phyloP scores from a whole-genome alignment of 2,329 filamentous ascomycete genomes.

The Didymella pomorum region DNA sequence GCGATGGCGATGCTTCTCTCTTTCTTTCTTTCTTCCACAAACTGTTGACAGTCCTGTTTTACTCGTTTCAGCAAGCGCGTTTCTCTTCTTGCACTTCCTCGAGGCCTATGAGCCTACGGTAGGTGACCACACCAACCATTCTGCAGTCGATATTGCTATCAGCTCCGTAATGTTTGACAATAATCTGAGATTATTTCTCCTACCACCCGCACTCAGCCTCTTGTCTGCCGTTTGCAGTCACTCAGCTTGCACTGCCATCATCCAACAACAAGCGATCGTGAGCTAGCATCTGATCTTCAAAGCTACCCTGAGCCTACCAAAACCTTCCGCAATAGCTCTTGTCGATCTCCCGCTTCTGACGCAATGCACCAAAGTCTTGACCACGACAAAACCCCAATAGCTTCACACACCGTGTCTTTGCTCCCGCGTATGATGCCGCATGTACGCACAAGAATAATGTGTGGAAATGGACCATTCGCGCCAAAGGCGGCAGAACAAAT shows the following conservation, averaged over 20 bases:
- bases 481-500: no score
- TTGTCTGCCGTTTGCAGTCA: no score
- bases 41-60: neutral
- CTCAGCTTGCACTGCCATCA: neutral
- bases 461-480: no score
- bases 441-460: neutral
- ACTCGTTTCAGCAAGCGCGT: neutral
- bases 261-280: neutral
- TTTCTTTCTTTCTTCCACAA: neutral
- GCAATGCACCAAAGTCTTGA: neutral
- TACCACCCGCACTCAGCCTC: neutral
- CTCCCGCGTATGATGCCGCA: neutral
- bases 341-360: neutral
- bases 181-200: neutral
- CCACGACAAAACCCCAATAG: no score
- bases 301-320: neutral
- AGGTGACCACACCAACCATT: neutral
- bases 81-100: neutral
- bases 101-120: neutral
- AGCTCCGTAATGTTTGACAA: neutral
- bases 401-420: neutral
- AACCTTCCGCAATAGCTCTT: neutral
- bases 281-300: neutral
- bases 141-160: neutral
- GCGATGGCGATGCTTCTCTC: neutral